Base-by-base conservation (phyloP, 768 basidiomycete genomes). In the Amanita molliuscula region DNA sequence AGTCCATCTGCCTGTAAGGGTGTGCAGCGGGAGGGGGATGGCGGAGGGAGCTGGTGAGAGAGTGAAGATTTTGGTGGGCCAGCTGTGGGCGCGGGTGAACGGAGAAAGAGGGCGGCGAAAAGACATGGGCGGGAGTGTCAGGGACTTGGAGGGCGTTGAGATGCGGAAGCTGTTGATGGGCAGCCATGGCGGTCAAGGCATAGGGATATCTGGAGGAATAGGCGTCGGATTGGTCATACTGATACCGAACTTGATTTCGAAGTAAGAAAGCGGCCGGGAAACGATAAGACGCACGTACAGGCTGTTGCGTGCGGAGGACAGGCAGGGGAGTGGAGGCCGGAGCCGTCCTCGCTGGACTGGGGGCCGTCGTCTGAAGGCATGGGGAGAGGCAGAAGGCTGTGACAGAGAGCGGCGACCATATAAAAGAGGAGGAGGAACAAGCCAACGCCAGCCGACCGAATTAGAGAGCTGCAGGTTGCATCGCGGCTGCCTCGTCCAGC, bases 271-370 rank as follows among this genome's bases (percentile, higher is more conserved):
- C n/a, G 61, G 59, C 60, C 58, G 65, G 71, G 68, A 58, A 69
- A 68, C 68, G 68, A 79, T 75, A 67, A 64, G 68, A 73, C 65
- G 69, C 74, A 71, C 44, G 9, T 64, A 78, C 75, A 67, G 73
- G 75, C 73, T 54, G 69, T 66, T 68, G 71, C 69, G 50, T 67
- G 63, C 54, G 71, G 63, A 63, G 71, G 67, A 56, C 68, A 73
- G 23, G 69, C 67, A 44, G 86, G 84, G 2, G 85, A 86, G 58
- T 84, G 82, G 20, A 87, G 66, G 53, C 81, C 84, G 47, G 84
- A 86, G 60, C 81, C 78, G 59, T 85, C 84, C 61, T 86, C 84
- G 63, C 81, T 83, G 20, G 82, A 84, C 65, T 79, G 82, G 38
- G 75, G 74, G 34, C 81, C 76, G 59, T 85, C 82, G 61, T 84